A percentile compares a stretch with the other conserved stretches of the same genome.
Evolutionary conservation across 164 flowering plant species (phyloP).

Genomic region (Euptelea pleiosperma): DNA sequence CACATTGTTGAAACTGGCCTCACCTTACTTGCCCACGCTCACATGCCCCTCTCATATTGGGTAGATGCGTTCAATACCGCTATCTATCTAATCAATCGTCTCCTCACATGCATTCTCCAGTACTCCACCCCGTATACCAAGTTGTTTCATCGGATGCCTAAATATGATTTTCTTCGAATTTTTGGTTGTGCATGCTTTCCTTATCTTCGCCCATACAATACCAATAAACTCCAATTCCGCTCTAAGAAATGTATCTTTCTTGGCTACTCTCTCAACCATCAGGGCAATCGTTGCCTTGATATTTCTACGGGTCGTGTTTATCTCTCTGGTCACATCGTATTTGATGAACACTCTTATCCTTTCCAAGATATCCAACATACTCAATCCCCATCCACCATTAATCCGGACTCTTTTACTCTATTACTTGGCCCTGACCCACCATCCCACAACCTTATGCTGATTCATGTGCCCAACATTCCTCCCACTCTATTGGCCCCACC

Average conservation of each 20-base stretch:
- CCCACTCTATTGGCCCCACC: too few species aligned
- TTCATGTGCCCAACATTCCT: too few species aligned
- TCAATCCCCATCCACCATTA: too few species aligned
- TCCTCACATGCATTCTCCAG: background rate
- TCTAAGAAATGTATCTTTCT: background rate
- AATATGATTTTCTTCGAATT: background rate
- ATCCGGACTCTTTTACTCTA: too few species aligned
- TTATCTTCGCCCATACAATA: background rate
- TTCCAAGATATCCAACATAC: too few species aligned
- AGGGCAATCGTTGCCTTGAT: background rate
- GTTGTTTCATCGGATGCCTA: background rate
- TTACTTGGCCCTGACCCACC: too few species aligned
- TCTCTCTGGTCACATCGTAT: too few species aligned
- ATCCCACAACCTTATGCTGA: too few species aligned
- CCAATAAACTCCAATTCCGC: background rate
- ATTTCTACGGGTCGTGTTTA: too few species aligned
- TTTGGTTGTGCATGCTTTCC: background rate
- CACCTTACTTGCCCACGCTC: background rate
- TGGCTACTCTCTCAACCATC: background rate
- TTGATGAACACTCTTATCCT: too few species aligned
- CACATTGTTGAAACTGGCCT: background rate
- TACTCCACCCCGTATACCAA: background rate
- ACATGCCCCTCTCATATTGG: background rate
- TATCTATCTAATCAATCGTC: background rate
- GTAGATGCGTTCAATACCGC: background rate